phyloP scores from a whole-genome alignment of 352 stramenopile species.

The Thalassiosira oceanica region DNA sequence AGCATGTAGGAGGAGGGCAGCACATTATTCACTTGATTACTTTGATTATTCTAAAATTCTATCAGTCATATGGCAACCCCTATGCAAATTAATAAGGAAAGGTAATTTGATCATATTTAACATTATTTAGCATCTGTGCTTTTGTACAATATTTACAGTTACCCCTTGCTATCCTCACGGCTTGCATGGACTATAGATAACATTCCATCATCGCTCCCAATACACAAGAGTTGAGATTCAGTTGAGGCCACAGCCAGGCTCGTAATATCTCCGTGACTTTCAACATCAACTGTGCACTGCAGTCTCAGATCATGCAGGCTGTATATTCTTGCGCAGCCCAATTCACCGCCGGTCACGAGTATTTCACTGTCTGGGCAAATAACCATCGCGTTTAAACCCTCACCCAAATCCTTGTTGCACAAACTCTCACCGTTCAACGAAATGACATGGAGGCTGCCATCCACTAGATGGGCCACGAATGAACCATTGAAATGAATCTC shows the following conservation, averaged over 20 bases:
- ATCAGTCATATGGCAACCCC: too few species aligned
- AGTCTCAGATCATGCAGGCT: constrained; percentile 60
- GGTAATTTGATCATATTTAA: too few species aligned
- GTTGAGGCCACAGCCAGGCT: constrained; percentile 62
- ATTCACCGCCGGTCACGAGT: constrained; percentile 74
- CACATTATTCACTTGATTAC: too few species aligned
- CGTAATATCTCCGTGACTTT: constrained; percentile 68
- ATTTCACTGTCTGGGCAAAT: constrained; percentile 68
- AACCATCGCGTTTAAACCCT: constrained; percentile 74
- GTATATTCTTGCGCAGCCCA: constrained; percentile 62
- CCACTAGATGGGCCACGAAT: constrained; percentile 66
- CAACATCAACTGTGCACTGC: constrained; percentile 67
- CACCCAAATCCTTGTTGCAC: constrained; percentile 43
- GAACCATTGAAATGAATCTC: constrained; percentile 64
- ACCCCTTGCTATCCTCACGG: too few species aligned
- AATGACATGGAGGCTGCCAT: constrained; percentile 65
- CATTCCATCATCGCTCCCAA: constrained; percentile 75
- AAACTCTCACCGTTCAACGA: constrained; percentile 71
- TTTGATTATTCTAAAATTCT: too few species aligned
- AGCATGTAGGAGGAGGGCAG: too few species aligned
- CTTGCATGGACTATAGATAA: constrained; percentile 74
- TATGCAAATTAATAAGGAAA: too few species aligned
- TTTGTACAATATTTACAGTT: constrained; percentile 5
- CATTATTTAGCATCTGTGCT: too few species aligned
- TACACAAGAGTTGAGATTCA: constrained; percentile 70